Base-by-base conservation (phyloP, 129 eudicot genomes). In the Calendula officinalis region DNA sequence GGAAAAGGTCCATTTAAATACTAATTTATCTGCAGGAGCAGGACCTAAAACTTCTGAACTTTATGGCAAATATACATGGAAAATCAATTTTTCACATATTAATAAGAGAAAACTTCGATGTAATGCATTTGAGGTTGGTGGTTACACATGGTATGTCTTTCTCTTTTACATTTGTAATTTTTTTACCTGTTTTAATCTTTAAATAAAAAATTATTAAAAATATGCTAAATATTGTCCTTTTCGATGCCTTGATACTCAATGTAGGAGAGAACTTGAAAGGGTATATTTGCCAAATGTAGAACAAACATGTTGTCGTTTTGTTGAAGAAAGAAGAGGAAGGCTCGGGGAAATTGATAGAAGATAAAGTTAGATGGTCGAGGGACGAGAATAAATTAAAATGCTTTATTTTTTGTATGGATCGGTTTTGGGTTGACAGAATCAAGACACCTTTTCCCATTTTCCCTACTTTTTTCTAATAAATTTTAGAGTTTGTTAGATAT, bases 341-440 rank as follows among this genome's bases (percentile, higher is more conserved):
- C 89, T 94, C 30, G n/a, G 95, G 95, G 56, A 88, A 86, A 60
- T 60, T 88, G 80, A 72, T 94, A 73, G 99, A 88, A 72, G 99
- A 94, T 73, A 88, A 88, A 78, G 95, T 77, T 78, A 83, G 90
- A 75, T 94, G 99, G 99, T 80, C 95, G 59, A 86, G 99, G 99
- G 88, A 86, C 41, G 34, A 55, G 49, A 30, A 44, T 1, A 10
- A 5, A 13, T n/a, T 33, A n/a, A 14, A 16, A 10, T 13, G 3
- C 2, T 14, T 60, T 3, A 46, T 46, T 13, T 12, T 46, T 46
- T 46, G 7, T 46, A 1, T 0, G 7, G 17, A 8, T 46, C 14
- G 17, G 5, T n/a, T 46, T 46, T 46, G 52, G 52, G n/a, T 47
- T 47, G 17, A 47, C 52, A 15, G 16, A 47, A 4, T 22, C 3